Conservation (phyloP, 2,329 filamentous ascomycete genomes). For the Aspergillus nomiae region DNA sequence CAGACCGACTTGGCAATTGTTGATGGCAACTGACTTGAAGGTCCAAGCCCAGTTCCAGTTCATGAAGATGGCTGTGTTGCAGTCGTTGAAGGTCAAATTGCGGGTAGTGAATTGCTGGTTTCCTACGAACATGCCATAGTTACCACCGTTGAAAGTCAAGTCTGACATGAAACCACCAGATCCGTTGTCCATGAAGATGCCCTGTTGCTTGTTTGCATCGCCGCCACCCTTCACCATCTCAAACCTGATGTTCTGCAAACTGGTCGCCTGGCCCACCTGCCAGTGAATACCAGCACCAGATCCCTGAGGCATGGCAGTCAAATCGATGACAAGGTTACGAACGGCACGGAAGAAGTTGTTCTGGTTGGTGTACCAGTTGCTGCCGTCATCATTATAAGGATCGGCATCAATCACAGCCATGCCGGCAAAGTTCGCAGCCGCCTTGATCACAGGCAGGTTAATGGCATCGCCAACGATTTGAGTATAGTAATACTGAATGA, state of each 20-base stretch:
- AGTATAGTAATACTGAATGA: slow-evolving; percentile 89
- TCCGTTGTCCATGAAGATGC: slow-evolving; percentile 83
- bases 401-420: slow-evolving; percentile 90
- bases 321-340: slow-evolving; percentile 79
- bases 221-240: slow-evolving; percentile 71
- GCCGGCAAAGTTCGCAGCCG: slow-evolving; percentile 69
- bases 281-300: slow-evolving; percentile 75
- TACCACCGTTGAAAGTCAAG: slow-evolving; percentile 79
- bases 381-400: slow-evolving; percentile 70
- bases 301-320: slow-evolving; percentile 64
- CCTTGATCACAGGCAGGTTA: slow-evolving; percentile 74
- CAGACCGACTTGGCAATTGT: slow-evolving; percentile 73
- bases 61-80: slow-evolving; percentile 81
- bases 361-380: slow-evolving; percentile 79
- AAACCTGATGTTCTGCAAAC: slow-evolving; percentile 78
- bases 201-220: slow-evolving; percentile 68
- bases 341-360: slow-evolving; percentile 82
- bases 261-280: slow-evolving; percentile 83
- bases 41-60: slow-evolving; percentile 93
- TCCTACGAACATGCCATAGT: slow-evolving; percentile 75
- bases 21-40: slow-evolving; percentile 73
- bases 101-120: slow-evolving; percentile 87
- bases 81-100: slow-evolving; percentile 79
- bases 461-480: slow-evolving; percentile 83
- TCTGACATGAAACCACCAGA: slow-evolving; percentile 84